Conservation (phyloP, 306 rosid genomes). For the Trifolium repens region DNA sequence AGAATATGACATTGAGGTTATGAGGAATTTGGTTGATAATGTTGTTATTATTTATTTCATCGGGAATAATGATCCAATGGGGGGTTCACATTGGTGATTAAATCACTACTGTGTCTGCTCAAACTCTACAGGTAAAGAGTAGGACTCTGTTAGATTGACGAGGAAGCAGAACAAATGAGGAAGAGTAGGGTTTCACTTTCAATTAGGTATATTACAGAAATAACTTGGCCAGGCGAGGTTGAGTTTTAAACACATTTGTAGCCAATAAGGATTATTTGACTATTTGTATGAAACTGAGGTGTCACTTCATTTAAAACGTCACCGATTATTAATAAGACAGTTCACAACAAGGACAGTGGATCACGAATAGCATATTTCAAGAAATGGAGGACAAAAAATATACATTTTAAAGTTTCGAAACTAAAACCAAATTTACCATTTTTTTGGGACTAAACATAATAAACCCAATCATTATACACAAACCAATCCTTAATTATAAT, state of each 20-base stretch:
- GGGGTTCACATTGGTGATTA: slow-evolving; percentile 94
- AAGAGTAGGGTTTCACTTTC: neutral
- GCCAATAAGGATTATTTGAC: neutral
- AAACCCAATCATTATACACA: slow-evolving; percentile 21
- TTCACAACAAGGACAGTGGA: slow-evolving; percentile 10
- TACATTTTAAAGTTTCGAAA: neutral
- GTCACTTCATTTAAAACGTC: neutral
- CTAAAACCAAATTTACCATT: slow-evolving; percentile 3
- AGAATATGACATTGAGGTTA: slow-evolving; percentile 95
- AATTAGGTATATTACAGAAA: neutral
- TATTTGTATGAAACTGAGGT: neutral
- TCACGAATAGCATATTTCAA: neutral
- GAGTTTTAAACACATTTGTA: slow-evolving; percentile 9
- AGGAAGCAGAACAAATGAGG: neutral
- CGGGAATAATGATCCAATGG: slow-evolving; percentile 96
- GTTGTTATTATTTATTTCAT: slow-evolving; percentile 85
- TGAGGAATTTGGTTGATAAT: slow-evolving; percentile 88
- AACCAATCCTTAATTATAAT: slow-evolving; percentile 13
- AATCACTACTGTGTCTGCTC: slow-evolving; percentile 83
- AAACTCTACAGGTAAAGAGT: slow-evolving; percentile 90
- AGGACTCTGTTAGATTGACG: neutral
- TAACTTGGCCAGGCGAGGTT: neutral
- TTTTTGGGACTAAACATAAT: neutral
- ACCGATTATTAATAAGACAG: neutral
- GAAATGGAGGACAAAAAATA: neutral